Evolutionary conservation across 176 grass and related monocot genomes (phyloP), one percentile per base, ranked within the genome.

Genomic region (Areca catechu): DNA sequence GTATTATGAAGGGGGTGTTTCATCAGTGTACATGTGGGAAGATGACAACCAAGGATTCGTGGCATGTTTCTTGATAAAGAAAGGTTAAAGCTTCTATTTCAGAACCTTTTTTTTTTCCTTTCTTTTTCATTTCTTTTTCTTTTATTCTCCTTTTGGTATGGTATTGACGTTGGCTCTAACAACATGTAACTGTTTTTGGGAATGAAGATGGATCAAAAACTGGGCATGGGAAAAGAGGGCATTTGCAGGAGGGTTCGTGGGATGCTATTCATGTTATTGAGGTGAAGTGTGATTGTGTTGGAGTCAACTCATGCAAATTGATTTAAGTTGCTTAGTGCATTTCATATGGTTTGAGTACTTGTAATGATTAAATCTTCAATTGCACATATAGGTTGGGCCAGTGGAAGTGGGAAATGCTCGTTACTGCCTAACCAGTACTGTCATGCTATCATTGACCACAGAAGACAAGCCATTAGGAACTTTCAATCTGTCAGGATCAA

Each of bases 191-290:
- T 76, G 2, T 70, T 66, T 20, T 47, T 63, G 57, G 15, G 58
- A 64, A 37, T 80, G 22, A 52, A 98, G 88, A 98, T 76, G 94
- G 80, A 61, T 82, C 72, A 60, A 76, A 66, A 61, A 72, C 27
- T 5, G 79, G 83, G 51, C 76, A 86, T 67, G 88, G 84, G 19
- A 89, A 77, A 89, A 80, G 84, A 78, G 88, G 75, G 48, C 64
- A 98, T 69, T 81, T 93, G 63, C 94, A 98, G 52, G 78, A 76
- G 62, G 94, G 94, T 74, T 98, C 88, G 16, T 98, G 94, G 94
- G 94, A 98, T 57, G 84, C 88, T 71, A 83, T 98, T 83, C 94
- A 98, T 78, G 84, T 98, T 70, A 89, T 98, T 73, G 88, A 98
- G 94, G 94, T 98, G 25, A 50, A 43, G 34, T 1, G 2, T 43